Base-by-base conservation (phyloP, 371 early-diverging fungal species). In the Mortierella sp. region DNA sequence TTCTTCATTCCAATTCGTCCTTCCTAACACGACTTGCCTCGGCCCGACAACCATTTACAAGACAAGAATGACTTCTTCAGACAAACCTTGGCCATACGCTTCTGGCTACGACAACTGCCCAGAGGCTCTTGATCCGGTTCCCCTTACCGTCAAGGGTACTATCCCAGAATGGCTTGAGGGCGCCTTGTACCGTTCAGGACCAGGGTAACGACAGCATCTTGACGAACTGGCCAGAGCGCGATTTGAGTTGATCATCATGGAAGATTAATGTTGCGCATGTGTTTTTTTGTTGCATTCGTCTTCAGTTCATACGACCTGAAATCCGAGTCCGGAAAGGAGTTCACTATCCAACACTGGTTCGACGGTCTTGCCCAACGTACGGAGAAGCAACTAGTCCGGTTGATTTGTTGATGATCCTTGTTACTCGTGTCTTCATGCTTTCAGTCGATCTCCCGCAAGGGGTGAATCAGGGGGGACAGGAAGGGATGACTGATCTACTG, bases 131-230 rank as follows among this genome's bases (percentile, higher is more conserved):
- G 76, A 67, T 10, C 79, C 84, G 1, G 64, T 81, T 2, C 34
- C 66, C 3, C 57, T 88, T 19, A 51, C 53, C 5, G 70, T 89
- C 43, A 66, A 81, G 14, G 89, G 89, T 2, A 54, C 69, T 3
- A 82, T 89, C 27, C 89, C 89, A 8, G 31, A 61, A 10, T 89
- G 89, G 89, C 82, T 89, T 14, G 67, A 85, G 45, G 89, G 89
- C 34, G 79, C 80, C 0, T 67, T 89, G 57, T 87, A 87, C 56
- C 74, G 88, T 60, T 70, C 85, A 60, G 89, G 88, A 55, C 78
- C 78, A 53, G 76, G 76, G 76, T 74, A 64, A 53, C 40, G 10
- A 29, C 27, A n/a, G 27, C 2, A 41, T 7, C 49, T 4, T 10
- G 7, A 27, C 25, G 16, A 34, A n/a, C 28, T 22, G 25, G 44